phyloP scores from a whole-genome alignment of 1,284 basidiomycete species.

The Xerocomus nothofagi region DNA sequence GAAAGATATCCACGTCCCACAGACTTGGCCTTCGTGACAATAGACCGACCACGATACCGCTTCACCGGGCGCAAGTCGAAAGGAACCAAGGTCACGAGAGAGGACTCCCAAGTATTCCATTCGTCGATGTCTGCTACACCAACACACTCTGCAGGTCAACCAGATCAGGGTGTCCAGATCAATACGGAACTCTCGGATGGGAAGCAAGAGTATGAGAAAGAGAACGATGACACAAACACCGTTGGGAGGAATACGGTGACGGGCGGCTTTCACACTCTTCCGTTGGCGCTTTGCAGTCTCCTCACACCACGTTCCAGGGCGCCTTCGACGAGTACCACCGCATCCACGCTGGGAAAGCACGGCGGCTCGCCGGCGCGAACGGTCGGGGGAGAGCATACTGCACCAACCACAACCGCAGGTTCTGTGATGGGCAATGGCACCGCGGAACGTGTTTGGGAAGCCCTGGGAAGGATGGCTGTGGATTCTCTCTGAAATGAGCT shows the following conservation, averaged over 20 bases:
- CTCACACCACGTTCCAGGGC: constrained; percentile 20
- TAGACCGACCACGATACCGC: constrained; percentile 27
- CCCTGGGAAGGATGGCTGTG: constrained; percentile 28
- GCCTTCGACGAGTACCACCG: constrained; percentile 22
- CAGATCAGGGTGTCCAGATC: background rate
- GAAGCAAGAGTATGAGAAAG: constrained; percentile 1
- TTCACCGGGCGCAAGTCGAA: constrained; percentile 24
- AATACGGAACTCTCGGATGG: background rate
- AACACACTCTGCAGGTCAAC: background rate
- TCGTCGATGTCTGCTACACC: background rate
- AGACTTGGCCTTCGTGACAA: constrained; percentile 33
- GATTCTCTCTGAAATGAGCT: constrained; percentile 11
- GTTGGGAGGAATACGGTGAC: background rate
- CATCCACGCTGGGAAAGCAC: constrained; percentile 8
- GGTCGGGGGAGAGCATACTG: background rate
- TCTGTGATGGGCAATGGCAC: constrained; percentile 1
- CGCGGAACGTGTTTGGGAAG: constrained; percentile 19
- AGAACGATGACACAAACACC: constrained; percentile 2
- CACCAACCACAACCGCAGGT: background rate
- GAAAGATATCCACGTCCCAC: constrained; percentile 24
- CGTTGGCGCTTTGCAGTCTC: constrained; percentile 12
- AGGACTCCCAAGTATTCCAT: background rate
- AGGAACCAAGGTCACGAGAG: background rate
- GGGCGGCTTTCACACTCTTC: background rate
- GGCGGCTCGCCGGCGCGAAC: constrained; percentile 2